A percentile compares a stretch with the other conserved stretches of the same genome.
phyloP scores from a whole-genome alignment of 108 stramenopile species.

The Fistulifera pelliculosa region DNA sequence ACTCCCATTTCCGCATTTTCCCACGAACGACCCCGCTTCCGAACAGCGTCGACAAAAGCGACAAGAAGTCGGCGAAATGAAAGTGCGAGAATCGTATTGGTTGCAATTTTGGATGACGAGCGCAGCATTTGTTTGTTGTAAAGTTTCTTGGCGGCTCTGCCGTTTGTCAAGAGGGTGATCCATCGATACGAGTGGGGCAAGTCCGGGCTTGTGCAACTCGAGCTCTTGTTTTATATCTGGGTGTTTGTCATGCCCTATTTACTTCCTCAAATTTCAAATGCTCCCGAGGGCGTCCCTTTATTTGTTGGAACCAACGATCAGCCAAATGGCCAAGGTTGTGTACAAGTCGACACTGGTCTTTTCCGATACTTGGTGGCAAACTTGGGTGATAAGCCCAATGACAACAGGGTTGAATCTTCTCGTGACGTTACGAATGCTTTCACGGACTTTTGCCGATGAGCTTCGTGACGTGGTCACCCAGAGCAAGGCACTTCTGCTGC shows the following conservation, averaged over 20 bases:
- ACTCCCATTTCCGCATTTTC: background rate
- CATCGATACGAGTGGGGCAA: background rate
- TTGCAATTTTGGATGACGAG: background rate
- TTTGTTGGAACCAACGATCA: constrained; percentile 4
- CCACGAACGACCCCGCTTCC: constrained; percentile 1
- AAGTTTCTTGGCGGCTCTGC: too few species aligned
- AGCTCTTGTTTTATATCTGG: constrained; percentile 71
- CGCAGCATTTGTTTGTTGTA: too few species aligned
- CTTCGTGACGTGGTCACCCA: constrained; percentile 45
- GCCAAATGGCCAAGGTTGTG: constrained; percentile 6
- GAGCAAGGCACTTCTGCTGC: constrained; percentile 43
- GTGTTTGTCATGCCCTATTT: constrained; percentile 50
- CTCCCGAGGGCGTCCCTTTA: constrained; percentile 13
- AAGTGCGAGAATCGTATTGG: background rate
- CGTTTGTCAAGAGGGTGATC: too few species aligned
- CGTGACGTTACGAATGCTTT: constrained; percentile 42
- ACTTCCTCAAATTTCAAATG: constrained; percentile 12
- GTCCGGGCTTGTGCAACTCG: constrained; percentile 13
- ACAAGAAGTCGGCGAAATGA: background rate
- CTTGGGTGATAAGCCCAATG: constrained; percentile 16
- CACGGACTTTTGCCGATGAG: constrained; percentile 38
- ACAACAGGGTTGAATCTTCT: constrained; percentile 26
- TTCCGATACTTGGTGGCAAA: constrained; percentile 17
- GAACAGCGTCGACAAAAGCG: background rate
- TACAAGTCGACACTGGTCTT: constrained; percentile 14